Percentiles rank a stretch among this genome's conserved stretches.
phyloP scores from a whole-genome alignment of 2,329 filamentous ascomycete genomes.

The Clarireedia monteithiana region DNA sequence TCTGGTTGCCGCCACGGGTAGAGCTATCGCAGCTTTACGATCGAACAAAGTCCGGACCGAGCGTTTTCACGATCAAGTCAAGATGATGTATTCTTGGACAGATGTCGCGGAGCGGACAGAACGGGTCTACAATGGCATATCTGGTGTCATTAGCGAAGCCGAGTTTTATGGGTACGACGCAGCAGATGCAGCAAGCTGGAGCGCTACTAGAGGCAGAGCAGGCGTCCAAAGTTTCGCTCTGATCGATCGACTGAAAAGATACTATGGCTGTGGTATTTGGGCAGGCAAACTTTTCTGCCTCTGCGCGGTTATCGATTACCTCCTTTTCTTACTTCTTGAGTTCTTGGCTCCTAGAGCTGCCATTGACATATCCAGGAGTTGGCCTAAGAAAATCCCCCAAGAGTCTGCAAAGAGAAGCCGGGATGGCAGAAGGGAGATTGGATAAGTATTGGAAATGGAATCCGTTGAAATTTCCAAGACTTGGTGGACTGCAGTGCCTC shows the following conservation, averaged over 20 bases:
- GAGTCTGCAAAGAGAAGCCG: conserved; percentile 1
- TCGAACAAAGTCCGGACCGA: conserved; percentile 85
- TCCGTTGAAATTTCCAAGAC: background rate
- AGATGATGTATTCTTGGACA: conserved; percentile 98
- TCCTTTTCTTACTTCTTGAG: conserved; percentile 83
- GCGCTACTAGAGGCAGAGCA: conserved; percentile 59
- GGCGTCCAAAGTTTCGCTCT: conserved; percentile 80
- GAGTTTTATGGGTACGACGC: conserved; percentile 83
- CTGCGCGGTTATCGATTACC: conserved; percentile 87
- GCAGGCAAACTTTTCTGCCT: conserved; percentile 95
- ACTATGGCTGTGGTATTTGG: conserved; percentile 98
- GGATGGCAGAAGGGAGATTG: background rate
- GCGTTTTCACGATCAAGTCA: conserved; percentile 92
- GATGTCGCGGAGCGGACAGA: conserved; percentile 92
- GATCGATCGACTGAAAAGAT: conserved; percentile 89
- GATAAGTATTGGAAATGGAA: background rate
- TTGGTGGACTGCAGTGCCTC: background rate
- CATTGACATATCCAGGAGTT: conserved; percentile 85
- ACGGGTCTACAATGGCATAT: conserved; percentile 89
- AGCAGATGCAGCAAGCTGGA: conserved; percentile 53
- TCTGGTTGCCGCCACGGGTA: conserved; percentile 79
- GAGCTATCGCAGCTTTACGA: conserved; percentile 78
- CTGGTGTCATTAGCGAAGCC: conserved; percentile 72
- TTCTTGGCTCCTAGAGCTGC: conserved; percentile 75
- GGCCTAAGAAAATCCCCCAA: conserved; percentile 64